These are phyloP conservation scores for Tylopilus balloui DNA, from an alignment of 768 basidiomycete species.

Conservation along the genomic window DNA sequence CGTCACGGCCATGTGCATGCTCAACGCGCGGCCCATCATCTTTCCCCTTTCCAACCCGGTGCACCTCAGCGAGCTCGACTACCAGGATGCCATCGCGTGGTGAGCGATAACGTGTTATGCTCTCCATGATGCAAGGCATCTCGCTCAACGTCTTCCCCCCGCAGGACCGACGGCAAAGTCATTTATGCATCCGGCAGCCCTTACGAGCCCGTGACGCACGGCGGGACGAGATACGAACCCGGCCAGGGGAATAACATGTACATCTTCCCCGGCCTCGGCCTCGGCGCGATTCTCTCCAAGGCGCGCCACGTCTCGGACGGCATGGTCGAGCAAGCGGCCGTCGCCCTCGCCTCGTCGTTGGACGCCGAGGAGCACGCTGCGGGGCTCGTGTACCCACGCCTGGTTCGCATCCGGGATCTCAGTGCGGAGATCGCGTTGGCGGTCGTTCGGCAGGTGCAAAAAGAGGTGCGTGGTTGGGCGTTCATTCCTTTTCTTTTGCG, in stretches of 20 bases:
- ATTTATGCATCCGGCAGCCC: constrained; percentile 75
- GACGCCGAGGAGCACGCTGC: constrained; percentile 49
- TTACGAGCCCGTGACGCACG: constrained; percentile 49
- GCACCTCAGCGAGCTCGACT: constrained; percentile 56
- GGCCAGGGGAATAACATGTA: constrained; percentile 85
- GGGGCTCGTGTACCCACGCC: constrained; percentile 64
- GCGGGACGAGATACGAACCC: constrained; percentile 50
- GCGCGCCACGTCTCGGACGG: constrained; percentile 57
- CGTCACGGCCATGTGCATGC: constrained; percentile 56
- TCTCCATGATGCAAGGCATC: background rate
- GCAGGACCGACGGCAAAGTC: constrained; percentile 58
- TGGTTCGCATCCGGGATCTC: constrained; percentile 62
- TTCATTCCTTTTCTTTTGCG: too few relatives aligned
- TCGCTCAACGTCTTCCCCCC: background rate
- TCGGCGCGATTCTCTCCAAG: constrained; percentile 57
- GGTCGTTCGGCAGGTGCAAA: constrained; percentile 63
- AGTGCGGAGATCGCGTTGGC: constrained; percentile 56
- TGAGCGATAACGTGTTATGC: constrained; percentile 23
- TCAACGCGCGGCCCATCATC: constrained; percentile 71
- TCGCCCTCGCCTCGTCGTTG: constrained; percentile 57
- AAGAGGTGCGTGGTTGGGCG: constrained; percentile 41
- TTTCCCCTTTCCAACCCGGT: constrained; percentile 80
- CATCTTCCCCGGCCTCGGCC: constrained; percentile 58
- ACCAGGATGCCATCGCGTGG: constrained; percentile 56
- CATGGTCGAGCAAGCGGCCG: constrained; percentile 66